phyloP scores from a whole-genome alignment of 306 rosid genomes.

The Quercus mongolica region DNA sequence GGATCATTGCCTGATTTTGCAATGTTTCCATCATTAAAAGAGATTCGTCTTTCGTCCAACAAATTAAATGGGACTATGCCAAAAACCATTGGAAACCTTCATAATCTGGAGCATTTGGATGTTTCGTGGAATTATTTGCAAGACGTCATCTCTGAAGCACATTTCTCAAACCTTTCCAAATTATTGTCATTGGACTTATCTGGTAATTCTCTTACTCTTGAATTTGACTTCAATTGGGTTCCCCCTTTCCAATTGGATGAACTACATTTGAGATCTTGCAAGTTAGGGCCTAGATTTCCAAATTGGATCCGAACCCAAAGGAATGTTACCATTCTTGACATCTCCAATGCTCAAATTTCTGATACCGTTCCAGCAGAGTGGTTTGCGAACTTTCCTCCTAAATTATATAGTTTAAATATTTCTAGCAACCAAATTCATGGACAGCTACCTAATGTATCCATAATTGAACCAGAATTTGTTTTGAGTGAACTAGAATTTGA shows the following conservation, averaged over 20 bases:
- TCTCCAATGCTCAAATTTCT: neutral
- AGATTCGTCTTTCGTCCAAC: neutral
- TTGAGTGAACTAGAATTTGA: too few relatives aligned
- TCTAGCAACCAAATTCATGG: conserved; percentile 25
- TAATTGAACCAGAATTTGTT: too few relatives aligned
- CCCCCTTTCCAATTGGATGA: neutral
- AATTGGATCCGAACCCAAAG: conserved; percentile 8
- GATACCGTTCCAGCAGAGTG: too few relatives aligned
- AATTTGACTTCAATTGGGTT: neutral
- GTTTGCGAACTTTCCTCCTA: too few relatives aligned
- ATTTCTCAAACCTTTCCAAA: neutral
- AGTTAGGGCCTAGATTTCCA: conserved; percentile 10
- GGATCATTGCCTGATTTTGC: conserved; percentile 10
- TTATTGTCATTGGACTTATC: neutral
- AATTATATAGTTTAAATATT: neutral
- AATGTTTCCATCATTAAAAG: neutral
- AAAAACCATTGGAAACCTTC: conserved; percentile 7
- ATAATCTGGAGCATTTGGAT: neutral
- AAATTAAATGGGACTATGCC: neutral
- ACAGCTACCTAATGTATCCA: conserved; percentile 2
- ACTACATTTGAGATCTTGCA: neutral
- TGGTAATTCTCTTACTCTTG: neutral
- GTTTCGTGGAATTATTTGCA: neutral
- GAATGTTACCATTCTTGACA: accelerated
- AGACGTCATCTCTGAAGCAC: conserved; percentile 1